Base-by-base conservation (phyloP, 768 basidiomycete genomes). In the Suillus discolor region DNA sequence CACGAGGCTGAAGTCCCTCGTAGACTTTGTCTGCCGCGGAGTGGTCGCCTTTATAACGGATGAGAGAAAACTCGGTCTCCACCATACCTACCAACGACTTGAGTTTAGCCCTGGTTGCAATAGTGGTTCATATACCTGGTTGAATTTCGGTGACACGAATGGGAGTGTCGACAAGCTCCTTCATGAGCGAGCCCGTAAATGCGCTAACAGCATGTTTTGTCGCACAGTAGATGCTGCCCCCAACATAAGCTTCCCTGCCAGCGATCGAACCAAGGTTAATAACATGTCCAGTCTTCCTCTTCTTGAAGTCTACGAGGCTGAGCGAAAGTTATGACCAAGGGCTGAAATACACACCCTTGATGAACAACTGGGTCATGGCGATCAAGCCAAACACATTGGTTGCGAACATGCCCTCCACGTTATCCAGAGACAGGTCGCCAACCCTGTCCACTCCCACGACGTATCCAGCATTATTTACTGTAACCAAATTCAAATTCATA, bases 211-310 rank as follows among this genome's bases (percentile, higher is more conserved):
- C 93, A 69, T 87, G 84, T 72, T 95, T 95, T 16, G 96, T 96
- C 6, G 97, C 97, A 67, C 90, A 93, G 78, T 97, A 99, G 70
- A 98, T 92, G 68, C 90, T 85, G 9, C 96, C 97, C 36, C 96
- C 96, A 15, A 89, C 87, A 73, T 99, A 99, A 6, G 97, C 76
- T 72, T 96, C 95, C 11, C 84, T 80, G 59, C 92, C 96, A 15
- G 97, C 96, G 65, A 99, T 86, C 13, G 95, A 97, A 9, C 97
- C 96, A 60, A 99, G 81, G 77, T 97, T 97, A 80, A 99, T 98
- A 70, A 99, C 82, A 80, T 96, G 95, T 0, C 94, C 93, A 5
- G 87, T 79, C 71, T 90, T 87, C 74, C 84, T 89, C 62, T 80
- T 83, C 75, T 91, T 94, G 82, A 95, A 94, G 65, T 91, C 92